Conservation (phyloP, 1,284 basidiomycete genomes). For the Ceratobasidium sp. region DNA sequence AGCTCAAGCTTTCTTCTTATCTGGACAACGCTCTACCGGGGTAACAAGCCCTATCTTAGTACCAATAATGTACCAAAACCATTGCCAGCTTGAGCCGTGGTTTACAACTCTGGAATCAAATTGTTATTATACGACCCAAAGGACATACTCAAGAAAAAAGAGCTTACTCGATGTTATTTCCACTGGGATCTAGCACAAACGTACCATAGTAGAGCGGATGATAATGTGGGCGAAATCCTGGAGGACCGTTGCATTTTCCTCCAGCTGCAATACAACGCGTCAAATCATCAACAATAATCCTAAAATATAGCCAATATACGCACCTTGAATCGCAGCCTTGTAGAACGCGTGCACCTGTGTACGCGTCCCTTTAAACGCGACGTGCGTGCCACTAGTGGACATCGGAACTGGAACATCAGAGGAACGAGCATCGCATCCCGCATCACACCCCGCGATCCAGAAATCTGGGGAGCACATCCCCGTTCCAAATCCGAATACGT, state of each 20-base stretch:
- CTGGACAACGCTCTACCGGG: not conserved
- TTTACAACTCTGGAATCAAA: conserved; percentile 24
- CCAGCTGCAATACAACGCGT: conserved; percentile 13
- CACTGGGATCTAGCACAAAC: conserved; percentile 27
- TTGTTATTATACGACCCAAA: not conserved
- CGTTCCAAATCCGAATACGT: conserved; percentile 15
- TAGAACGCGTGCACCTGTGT: conserved; percentile 38
- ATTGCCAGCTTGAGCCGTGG: conserved; percentile 34
- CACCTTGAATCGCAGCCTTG: conserved; percentile 31
- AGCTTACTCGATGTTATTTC: conserved; percentile 41
- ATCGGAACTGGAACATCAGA: not conserved
- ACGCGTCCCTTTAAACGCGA: conserved; percentile 38
- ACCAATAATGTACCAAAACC: conserved; percentile 35
- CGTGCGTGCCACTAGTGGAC: not conserved
- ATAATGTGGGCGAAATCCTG: conserved; percentile 31
- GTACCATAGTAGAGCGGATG: conserved; percentile 35
- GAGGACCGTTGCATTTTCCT: conserved; percentile 39
- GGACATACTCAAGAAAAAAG: not conserved
- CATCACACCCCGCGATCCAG: conserved; percentile 4
- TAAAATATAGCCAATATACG: not conserved
- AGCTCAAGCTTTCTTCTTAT: too few relatives aligned
- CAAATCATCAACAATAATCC: not conserved
- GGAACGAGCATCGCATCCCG: not conserved
- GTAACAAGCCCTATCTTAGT: conserved; percentile 17
- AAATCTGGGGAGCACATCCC: conserved; percentile 10